These are phyloP conservation scores for Tetragonia tetragonoides DNA, from an alignment of 148 eudicot genomes.

Conservation along the genomic window DNA sequence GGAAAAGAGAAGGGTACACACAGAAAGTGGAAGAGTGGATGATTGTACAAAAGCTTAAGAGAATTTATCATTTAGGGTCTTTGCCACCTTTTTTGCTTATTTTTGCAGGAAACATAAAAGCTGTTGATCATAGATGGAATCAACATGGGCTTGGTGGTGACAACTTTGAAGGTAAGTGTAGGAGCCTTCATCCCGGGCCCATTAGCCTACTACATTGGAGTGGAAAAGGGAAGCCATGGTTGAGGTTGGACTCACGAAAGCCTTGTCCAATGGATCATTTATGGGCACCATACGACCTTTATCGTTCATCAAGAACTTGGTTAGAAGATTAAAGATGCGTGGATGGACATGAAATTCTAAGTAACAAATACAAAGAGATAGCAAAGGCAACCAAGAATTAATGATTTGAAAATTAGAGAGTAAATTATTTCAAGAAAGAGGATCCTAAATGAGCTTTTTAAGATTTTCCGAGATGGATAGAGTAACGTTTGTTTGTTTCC, in stretches of 20 bases:
- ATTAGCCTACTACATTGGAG: constrained; percentile 41
- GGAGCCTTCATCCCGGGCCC: constrained; percentile 37
- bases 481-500: not conserved
- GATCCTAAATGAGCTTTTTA: not conserved
- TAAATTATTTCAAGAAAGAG: not conserved
- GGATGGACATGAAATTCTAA: not conserved
- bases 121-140: constrained; percentile 39
- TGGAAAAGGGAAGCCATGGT: constrained; percentile 41
- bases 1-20: constrained; percentile 31
- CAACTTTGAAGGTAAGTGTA: constrained; percentile 35
- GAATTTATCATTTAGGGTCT: constrained; percentile 36
- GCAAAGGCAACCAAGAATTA: not conserved
- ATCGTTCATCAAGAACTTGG: constrained; percentile 32
- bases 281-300: constrained; percentile 41
- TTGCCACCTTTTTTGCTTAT: constrained; percentile 34
- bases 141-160: constrained; percentile 43
- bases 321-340: constrained; percentile 19
- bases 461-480: not conserved
- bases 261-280: constrained; percentile 38
- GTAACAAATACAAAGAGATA: not conserved
- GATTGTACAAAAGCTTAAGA: constrained; percentile 30
- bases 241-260: constrained; percentile 33
- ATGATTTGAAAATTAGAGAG: not conserved
- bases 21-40: constrained; percentile 36
- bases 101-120: constrained; percentile 34